A percentile compares a stretch with the other conserved stretches of the same genome.
phyloP scores from a whole-genome alignment of 75 land plant species.

The Picea sitchensis region DNA sequence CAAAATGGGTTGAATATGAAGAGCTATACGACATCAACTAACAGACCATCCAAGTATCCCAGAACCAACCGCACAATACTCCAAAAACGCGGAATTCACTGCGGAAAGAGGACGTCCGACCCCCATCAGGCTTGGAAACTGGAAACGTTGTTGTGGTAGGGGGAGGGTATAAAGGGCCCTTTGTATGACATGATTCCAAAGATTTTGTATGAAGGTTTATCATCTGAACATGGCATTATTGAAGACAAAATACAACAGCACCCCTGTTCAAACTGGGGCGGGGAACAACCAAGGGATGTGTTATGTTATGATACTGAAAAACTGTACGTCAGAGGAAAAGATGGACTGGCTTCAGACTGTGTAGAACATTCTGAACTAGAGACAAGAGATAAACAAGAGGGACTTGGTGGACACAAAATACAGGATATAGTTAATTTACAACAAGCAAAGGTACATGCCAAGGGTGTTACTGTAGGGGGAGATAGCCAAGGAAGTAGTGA shows the following conservation, averaged over 20 bases:
- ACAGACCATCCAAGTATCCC: too few relatives aligned
- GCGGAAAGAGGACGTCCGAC: neutral
- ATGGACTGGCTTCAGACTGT: neutral
- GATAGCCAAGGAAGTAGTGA: neutral
- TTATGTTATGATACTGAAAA: neutral
- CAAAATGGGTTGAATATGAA: neutral
- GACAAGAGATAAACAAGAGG: neutral
- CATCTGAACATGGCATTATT: too few relatives aligned
- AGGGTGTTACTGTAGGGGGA: neutral
- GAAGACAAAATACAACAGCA: neutral
- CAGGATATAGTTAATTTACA: neutral
- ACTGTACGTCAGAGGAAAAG: neutral
- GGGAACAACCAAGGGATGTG: neutral
- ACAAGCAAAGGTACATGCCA: neutral
- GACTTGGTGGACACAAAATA: neutral
- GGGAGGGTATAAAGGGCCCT: neutral
- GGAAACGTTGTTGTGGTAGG: neutral
- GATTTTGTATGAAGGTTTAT: too few relatives aligned
- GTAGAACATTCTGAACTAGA: neutral
- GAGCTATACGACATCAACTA: neutral
- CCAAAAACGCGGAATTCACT: neutral
- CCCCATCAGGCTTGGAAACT: neutral
- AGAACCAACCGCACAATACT: too few relatives aligned
- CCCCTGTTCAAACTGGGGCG: neutral
- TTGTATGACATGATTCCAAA: too few relatives aligned